Conservation (phyloP, 2,329 filamentous ascomycete species). For the Clonostachys solani region DNA sequence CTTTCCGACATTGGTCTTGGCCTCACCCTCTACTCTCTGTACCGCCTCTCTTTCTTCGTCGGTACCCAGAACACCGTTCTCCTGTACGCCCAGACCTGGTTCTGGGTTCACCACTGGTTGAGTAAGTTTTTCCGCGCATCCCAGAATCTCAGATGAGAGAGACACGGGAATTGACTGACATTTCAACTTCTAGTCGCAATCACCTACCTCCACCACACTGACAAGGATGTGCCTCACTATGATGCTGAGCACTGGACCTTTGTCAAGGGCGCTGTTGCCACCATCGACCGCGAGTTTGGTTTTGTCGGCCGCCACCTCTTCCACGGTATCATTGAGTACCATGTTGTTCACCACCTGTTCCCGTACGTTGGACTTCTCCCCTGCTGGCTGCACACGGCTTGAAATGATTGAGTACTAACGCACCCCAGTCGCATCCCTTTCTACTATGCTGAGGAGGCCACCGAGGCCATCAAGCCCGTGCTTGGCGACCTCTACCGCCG, state of each 20-base stretch:
- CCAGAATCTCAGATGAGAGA: neutral
- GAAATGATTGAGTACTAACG: neutral
- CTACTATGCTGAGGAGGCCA: conserved; percentile 49
- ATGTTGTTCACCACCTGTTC: conserved; percentile 59
- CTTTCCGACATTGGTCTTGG: conserved; percentile 57
- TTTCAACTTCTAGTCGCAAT: conserved; percentile 52
- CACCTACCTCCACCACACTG: conserved; percentile 72
- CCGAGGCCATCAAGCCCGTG: conserved; percentile 70
- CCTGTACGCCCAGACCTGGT: conserved; percentile 60
- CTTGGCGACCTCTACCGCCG: conserved; percentile 87
- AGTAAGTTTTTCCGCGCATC: conserved; percentile 30
- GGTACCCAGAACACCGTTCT: conserved; percentile 52
- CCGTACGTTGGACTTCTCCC: conserved; percentile 13
- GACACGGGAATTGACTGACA: conserved; percentile 4
- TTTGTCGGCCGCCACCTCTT: conserved; percentile 59
- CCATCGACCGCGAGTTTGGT: conserved; percentile 59
- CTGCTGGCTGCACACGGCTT: neutral
- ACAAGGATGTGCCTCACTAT: conserved; percentile 35
- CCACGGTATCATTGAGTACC: conserved; percentile 57
- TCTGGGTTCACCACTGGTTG: conserved; percentile 70
- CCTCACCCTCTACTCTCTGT: conserved; percentile 45
- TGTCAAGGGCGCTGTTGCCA: conserved; percentile 54
- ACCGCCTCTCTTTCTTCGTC: conserved; percentile 45
- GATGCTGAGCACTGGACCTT: conserved; percentile 45
- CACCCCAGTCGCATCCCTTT: conserved; percentile 20